phyloP scores from a whole-genome alignment of 805 yeast species.

The Yarrowia sp. region DNA sequence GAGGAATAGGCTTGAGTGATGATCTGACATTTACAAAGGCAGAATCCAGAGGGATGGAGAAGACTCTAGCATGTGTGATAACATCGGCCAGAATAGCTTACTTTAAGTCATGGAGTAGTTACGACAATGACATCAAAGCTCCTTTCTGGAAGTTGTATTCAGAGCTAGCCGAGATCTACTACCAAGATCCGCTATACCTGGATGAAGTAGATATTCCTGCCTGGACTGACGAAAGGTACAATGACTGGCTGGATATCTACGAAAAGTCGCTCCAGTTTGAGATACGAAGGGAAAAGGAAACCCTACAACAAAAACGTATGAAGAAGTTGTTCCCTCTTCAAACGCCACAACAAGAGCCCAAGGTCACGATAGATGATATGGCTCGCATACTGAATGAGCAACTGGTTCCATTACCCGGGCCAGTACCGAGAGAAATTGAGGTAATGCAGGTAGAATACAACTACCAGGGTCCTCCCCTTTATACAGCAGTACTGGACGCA shows the following conservation, averaged over 20 bases:
- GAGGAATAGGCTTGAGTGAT: neutral
- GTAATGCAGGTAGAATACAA: neutral
- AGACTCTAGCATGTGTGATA: neutral
- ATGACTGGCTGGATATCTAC: neutral
- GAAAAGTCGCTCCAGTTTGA: neutral
- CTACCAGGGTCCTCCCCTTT: neutral
- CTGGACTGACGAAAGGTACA: constrained; percentile 11
- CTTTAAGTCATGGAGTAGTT: constrained; percentile 8
- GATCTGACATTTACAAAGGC: too few species aligned
- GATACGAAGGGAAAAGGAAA: too few species aligned
- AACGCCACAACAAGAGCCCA: neutral
- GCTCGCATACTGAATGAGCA: neutral
- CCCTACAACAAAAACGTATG: neutral
- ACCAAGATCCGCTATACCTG: neutral
- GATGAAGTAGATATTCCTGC: neutral
- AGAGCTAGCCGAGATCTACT: neutral
- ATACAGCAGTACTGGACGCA: neutral
- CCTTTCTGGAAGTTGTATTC: constrained; percentile 21
- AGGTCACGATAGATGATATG: neutral
- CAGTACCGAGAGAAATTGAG: too few species aligned
- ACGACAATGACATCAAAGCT: neutral
- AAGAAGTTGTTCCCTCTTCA: neutral
- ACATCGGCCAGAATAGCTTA: neutral
- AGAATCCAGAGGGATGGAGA: neutral
- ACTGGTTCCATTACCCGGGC: neutral